Evolutionary conservation across 2,329 filamentous ascomycete genomes (phyloP).

Genomic region (Conoideocrella luteorostrata): DNA sequence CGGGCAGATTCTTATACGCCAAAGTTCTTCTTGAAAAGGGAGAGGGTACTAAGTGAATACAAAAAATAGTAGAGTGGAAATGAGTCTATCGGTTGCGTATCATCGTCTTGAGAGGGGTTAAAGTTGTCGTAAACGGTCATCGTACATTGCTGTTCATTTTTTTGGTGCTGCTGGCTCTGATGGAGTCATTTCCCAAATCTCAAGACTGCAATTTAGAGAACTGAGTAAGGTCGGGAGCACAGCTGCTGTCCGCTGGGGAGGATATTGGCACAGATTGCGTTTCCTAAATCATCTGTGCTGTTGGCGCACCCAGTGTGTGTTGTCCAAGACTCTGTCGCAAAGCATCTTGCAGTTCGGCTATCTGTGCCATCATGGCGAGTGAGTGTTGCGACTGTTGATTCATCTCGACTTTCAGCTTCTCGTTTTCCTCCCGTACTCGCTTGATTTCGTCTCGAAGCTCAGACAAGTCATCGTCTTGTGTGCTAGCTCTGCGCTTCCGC

Average conservation of each 20-base stretch:
- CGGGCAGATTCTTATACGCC: too few species aligned
- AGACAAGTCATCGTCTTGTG: slow-evolving; percentile 38
- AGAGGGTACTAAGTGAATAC: neutral
- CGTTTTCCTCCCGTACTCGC: slow-evolving; percentile 58
- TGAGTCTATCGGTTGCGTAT: slow-evolving; percentile 5
- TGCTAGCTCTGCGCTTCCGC: slow-evolving; percentile 37
- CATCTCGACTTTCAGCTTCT: slow-evolving; percentile 47
- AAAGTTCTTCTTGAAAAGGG: neutral
- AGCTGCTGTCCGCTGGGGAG: too few species aligned
- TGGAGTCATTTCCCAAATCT: neutral
- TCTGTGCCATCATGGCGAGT: slow-evolving; percentile 42
- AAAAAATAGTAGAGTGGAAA: slow-evolving; percentile 1
- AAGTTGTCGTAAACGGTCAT: slow-evolving; percentile 3
- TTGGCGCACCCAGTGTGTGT: slow-evolving; percentile 28
- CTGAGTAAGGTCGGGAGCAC: too few species aligned
- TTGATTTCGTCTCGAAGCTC: slow-evolving; percentile 61
- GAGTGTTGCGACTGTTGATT: slow-evolving; percentile 42
- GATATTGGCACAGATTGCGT: neutral
- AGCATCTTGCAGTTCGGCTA: slow-evolving; percentile 38
- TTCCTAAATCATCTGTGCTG: slow-evolving; percentile 34
- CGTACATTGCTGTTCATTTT: neutral
- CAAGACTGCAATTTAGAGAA: too few species aligned
- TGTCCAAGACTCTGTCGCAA: slow-evolving; percentile 29
- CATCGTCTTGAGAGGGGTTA: neutral
- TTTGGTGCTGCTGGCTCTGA: neutral